phyloP scores from a whole-genome alignment of 169 alveolate genomes.

The Plasmodium vivax region DNA sequence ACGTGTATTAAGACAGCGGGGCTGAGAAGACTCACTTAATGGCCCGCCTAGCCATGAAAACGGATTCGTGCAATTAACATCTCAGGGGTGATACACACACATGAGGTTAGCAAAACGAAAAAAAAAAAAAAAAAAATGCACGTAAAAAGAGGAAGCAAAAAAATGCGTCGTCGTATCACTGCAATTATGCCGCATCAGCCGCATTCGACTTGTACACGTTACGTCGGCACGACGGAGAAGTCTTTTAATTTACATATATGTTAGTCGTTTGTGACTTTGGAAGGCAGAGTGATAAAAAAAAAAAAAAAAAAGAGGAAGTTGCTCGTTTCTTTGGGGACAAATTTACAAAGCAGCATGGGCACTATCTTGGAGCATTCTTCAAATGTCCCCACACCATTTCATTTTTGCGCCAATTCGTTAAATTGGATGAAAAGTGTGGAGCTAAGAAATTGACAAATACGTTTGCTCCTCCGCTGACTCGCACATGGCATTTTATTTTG shows the following conservation, averaged over 20 bases:
- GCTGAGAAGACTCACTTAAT: not conserved
- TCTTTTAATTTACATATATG: not conserved
- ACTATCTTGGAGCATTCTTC: not conserved
- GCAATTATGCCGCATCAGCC: not conserved
- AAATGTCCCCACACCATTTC: not conserved
- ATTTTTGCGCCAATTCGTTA: not conserved
- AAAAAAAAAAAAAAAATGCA: too few species aligned
- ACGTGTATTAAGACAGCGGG: not conserved
- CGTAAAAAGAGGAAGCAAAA: too few species aligned
- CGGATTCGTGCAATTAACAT: not conserved
- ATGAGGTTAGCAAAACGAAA: not conserved
- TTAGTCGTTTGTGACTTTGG: not conserved
- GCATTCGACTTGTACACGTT: not conserved
- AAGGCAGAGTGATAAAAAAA: not conserved
- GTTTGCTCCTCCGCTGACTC: not conserved
- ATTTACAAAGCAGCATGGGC: not conserved
- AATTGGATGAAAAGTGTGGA: not conserved
- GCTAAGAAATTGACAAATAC: not conserved
- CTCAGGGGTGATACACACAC: not conserved
- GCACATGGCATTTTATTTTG: not conserved
- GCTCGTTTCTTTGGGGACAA: not conserved
- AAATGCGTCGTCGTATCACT: not conserved
- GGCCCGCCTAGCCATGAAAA: not conserved
- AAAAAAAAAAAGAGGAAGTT: not conserved
- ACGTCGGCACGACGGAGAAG: not conserved